Conservation (phyloP, 2,329 filamentous ascomycete species). For the Ascochyta pisi region DNA sequence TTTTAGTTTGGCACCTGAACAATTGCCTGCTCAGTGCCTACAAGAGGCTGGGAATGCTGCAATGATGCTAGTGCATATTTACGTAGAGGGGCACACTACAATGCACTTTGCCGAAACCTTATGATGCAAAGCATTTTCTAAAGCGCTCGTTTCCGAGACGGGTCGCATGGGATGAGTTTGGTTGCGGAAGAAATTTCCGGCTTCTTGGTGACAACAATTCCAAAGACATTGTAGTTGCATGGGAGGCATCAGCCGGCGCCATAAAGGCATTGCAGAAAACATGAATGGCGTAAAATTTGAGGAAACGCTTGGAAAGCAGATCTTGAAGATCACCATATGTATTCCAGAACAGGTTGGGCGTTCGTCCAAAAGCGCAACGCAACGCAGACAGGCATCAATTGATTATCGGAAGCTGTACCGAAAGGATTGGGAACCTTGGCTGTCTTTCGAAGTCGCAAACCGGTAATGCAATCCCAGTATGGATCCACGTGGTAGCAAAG, state of each 20-base stretch:
- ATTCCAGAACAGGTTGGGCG: neutral
- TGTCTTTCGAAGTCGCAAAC: neutral
- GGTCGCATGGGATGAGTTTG: neutral
- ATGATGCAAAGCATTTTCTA: neutral
- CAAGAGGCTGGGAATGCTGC: neutral
- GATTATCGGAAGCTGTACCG: neutral
- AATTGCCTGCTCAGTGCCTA: neutral
- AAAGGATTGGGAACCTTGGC: neutral
- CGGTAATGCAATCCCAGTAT: neutral
- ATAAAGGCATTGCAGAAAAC: neutral
- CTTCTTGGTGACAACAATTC: neutral
- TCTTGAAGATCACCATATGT: neutral
- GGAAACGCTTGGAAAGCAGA: neutral
- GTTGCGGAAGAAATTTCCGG: neutral
- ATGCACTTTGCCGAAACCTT: neutral
- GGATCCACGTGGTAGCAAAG: constrained; percentile 3
- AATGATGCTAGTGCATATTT: neutral
- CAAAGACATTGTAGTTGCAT: neutral
- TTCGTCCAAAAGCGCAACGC: neutral
- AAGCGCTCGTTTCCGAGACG: neutral
- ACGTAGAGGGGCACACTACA: neutral
- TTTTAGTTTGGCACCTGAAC: neutral
- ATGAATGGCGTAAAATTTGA: neutral
- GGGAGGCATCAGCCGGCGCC: neutral
- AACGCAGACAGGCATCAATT: neutral